Base-by-base conservation (phyloP, 768 basidiomycete genomes). In the Rhizopogon rudus region DNA sequence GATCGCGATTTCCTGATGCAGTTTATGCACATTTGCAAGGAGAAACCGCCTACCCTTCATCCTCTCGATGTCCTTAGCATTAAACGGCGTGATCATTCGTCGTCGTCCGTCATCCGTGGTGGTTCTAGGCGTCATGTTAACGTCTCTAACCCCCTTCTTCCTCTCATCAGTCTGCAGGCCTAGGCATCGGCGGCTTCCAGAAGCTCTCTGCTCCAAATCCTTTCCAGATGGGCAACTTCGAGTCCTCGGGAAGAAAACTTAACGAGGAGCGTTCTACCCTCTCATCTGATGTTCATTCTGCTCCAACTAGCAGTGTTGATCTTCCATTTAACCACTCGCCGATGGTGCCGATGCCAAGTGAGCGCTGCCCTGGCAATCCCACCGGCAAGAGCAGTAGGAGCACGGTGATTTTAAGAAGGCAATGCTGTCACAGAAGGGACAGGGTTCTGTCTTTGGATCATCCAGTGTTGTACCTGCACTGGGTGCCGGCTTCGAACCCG, bases 1-100 rank as follows among this genome's bases (percentile, higher is more conserved):
- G 93, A 98, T 69, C 93, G 95, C 35, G 93, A 95, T 17, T 99
- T 99, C 83, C 81, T 99, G 25, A 73, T 99, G 56, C 96, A 99
- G 68, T 99, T 99, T 76, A 94, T 97, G 91, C 73, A 75, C 22
- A 73, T 96, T 57, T 99, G 96, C 79, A 91, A 85, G 70, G 96
- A 98, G 75, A 95, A 94, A 71, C 96, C 97, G 3, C 93, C 91
- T 52, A 79, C 81, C 54, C 85, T 98, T 29, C 92, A 93, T 40
- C 83, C 94, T 65, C 88, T 91, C 7, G 77, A 93, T 60, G 87
- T 88, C 9, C 87, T 98, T 63, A 95, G 96, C 53, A 82, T 98
- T 51, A 93, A 94, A 65, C 2, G 20, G 20, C 20, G 80, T 25
- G 82, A 86, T 63, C 78, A 84, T 2, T 20, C 2, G 64, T 57